phyloP scores from a whole-genome alignment of 169 alveolate species.

The Plasmodium cynomolgi region DNA sequence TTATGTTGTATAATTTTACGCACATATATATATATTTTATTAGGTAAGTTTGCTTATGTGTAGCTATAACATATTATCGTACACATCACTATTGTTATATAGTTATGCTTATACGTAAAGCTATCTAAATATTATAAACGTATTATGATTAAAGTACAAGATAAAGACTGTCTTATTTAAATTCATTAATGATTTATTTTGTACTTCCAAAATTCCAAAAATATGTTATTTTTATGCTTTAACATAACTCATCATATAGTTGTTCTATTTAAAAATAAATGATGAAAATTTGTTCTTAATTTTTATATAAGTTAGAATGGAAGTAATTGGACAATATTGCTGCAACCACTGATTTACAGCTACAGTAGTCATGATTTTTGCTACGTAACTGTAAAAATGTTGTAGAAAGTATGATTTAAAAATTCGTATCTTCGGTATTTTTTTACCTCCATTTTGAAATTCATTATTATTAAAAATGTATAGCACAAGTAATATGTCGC shows the following conservation, averaged over 20 bases:
- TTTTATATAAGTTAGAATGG: not conserved
- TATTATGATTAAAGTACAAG: not conserved
- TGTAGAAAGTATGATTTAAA: not conserved
- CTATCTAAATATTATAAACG: not conserved
- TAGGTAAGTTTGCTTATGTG: not conserved
- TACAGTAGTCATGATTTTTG: not conserved
- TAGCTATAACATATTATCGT: not conserved
- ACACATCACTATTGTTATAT: not conserved
- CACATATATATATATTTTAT: not conserved
- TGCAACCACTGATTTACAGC: not conserved
- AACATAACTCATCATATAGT: not conserved
- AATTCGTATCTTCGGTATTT: not conserved
- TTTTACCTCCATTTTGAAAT: not conserved
- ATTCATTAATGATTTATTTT: no score
- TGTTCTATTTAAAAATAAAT: not conserved
- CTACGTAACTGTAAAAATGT: not conserved
- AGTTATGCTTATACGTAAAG: not conserved
- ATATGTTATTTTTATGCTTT: not conserved
- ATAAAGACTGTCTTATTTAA: not conserved
- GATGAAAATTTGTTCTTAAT: not conserved
- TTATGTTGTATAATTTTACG: no score
- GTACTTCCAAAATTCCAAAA: no score
- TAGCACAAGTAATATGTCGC: not conserved
- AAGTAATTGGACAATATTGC: not conserved
- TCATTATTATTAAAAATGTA: not conserved